Percentiles rank a stretch among this genome's conserved stretches.
Conservation (phyloP, 2,329 filamentous ascomycete genomes). For the Phoma sp. region DNA sequence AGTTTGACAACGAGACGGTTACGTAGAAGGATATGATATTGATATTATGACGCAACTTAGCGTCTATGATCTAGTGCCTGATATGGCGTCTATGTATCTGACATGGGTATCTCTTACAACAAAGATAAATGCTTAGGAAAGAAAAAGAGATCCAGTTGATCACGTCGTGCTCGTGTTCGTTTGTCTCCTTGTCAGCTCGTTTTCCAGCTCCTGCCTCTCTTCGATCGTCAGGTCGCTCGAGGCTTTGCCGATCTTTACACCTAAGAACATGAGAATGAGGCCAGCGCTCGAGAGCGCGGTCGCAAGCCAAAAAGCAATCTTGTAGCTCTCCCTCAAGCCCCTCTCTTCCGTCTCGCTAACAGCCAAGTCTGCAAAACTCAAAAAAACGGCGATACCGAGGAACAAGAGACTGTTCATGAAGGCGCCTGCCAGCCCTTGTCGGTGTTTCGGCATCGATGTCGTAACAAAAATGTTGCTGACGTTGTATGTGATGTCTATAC, state of each 20-base stretch:
- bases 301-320: conserved; percentile 48
- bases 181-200: conserved; percentile 34
- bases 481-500: conserved; percentile 49
- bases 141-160: background rate
- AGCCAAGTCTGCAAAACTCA: conserved; percentile 47
- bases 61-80: background rate
- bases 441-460: conserved; percentile 42
- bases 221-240: conserved; percentile 45
- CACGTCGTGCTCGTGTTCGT: conserved; percentile 12
- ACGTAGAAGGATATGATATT: background rate
- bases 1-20: no score
- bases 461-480: conserved; percentile 50
- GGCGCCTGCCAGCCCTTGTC: conserved; percentile 47
- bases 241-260: conserved; percentile 49
- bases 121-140: background rate
- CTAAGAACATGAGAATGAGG: conserved; percentile 45
- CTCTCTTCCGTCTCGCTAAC: conserved; percentile 42
- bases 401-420: conserved; percentile 48
- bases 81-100: background rate
- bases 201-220: conserved; percentile 41
- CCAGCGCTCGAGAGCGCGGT: conserved; percentile 39
- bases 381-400: conserved; percentile 46
- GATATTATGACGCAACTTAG: background rate
- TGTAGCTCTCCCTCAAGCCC: conserved; percentile 44
- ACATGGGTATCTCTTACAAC: conserved; percentile 7